A percentile compares a stretch with the other conserved stretches of the same genome.
Evolutionary conservation across 768 basidiomycete species (phyloP).

Genomic region (Termitomyces sp.): DNA sequence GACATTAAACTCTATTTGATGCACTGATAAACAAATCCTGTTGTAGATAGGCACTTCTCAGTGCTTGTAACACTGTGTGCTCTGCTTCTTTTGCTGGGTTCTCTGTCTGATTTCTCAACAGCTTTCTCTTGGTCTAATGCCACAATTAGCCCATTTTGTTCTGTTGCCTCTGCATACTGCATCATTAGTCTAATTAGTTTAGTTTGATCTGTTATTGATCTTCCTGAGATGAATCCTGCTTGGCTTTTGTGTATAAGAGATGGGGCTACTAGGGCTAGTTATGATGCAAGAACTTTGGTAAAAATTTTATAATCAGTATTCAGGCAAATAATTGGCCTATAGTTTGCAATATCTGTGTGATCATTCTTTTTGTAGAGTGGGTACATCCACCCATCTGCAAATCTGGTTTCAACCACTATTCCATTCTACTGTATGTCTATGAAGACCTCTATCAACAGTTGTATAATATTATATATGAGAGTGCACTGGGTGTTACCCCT

Average conservation of each 20-base stretch:
- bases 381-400: constrained; percentile 32
- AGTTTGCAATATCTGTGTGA: constrained; percentile 29
- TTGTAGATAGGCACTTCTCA: no score
- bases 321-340: constrained; percentile 33
- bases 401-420: constrained; percentile 8
- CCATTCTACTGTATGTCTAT: constrained; percentile 28
- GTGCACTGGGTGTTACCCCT: no score
- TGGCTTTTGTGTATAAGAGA: no score
- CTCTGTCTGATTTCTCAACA: no score
- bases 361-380: constrained; percentile 38
- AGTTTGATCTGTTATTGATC: no score
- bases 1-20: no score
- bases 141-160: not conserved
- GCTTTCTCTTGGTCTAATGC: not conserved
- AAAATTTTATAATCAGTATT: constrained; percentile 29
- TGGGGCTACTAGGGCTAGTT: no score
- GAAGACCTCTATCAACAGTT: constrained; percentile 11
- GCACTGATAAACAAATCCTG: no score
- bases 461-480: constrained; percentile 15
- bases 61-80: no score
- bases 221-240: no score
- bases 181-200: no score
- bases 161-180: not conserved
- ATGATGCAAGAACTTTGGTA: not conserved
- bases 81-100: no score